phyloP scores from a whole-genome alignment of 2,329 filamentous ascomycete genomes.

The Xylaria sp. region DNA sequence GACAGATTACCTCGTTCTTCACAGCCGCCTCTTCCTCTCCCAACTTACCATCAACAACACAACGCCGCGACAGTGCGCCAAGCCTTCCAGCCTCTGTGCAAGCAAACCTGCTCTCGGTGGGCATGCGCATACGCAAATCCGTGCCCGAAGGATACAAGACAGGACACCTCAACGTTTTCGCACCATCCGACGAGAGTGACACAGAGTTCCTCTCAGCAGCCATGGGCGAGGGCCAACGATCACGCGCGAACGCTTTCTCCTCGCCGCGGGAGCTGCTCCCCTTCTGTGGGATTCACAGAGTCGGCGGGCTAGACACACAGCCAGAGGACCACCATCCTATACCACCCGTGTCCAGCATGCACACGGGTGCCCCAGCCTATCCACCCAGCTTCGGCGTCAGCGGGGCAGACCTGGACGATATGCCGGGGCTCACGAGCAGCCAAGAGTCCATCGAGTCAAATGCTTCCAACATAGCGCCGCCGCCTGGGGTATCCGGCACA shows the following conservation, averaged over 20 bases:
- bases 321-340: slow-evolving; percentile 45
- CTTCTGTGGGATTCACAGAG: slow-evolving; percentile 80
- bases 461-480: slow-evolving; percentile 29
- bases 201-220: neutral
- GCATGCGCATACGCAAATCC: slow-evolving; percentile 92
- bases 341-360: slow-evolving; percentile 29
- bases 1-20: slow-evolving; percentile 71
- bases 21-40: slow-evolving; percentile 36
- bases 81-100: slow-evolving; percentile 70
- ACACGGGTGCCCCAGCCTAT: slow-evolving; percentile 13
- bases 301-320: slow-evolving; percentile 71
- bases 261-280: slow-evolving; percentile 70
- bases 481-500: slow-evolving; percentile 14
- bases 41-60: slow-evolving; percentile 33
- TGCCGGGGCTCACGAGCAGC: slow-evolving; percentile 59
- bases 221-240: slow-evolving; percentile 30
- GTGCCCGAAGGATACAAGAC: slow-evolving; percentile 96
- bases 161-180: slow-evolving; percentile 57
- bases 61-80: slow-evolving; percentile 43
- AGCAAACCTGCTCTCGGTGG: slow-evolving; percentile 84
- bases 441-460: slow-evolving; percentile 57
- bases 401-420: slow-evolving; percentile 32
- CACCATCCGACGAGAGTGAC: slow-evolving; percentile 54
- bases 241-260: slow-evolving; percentile 39
- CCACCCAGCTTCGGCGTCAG: slow-evolving; percentile 27